A percentile compares a stretch with the other conserved stretches of the same genome.
phyloP scores from a whole-genome alignment of 2,329 filamentous ascomycete species.

The Colletotrichum musae region DNA sequence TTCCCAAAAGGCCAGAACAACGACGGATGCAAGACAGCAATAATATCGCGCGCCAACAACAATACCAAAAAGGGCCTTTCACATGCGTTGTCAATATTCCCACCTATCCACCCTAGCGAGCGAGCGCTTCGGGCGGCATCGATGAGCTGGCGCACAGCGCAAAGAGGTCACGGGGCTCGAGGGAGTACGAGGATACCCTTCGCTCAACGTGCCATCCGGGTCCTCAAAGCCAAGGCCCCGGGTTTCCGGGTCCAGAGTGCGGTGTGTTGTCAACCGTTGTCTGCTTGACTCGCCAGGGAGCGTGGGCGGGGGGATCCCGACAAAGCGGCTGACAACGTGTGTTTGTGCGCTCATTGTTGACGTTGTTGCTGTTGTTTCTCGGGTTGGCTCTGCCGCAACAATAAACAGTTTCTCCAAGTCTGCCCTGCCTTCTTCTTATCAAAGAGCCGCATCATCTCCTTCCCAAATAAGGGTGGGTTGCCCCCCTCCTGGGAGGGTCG shows the following conservation, averaged over 20 bases:
- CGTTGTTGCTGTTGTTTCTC: slow-evolving; percentile 7
- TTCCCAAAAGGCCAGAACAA: slow-evolving; percentile 9
- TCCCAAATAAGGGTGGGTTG: slow-evolving; percentile 15
- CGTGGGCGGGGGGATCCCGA: slow-evolving; percentile 12
- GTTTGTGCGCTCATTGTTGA: not conserved
- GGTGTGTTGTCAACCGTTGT: slow-evolving; percentile 27
- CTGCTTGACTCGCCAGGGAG: slow-evolving; percentile 30
- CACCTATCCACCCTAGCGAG: not conserved
- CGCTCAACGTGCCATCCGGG: slow-evolving; percentile 30
- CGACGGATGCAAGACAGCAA: slow-evolving; percentile 15
- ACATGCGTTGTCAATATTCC: slow-evolving; percentile 15
- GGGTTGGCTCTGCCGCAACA: slow-evolving; percentile 3
- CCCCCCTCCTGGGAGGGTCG: slow-evolving; percentile 19
- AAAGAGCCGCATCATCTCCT: slow-evolving; percentile 22
- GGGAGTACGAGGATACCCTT: slow-evolving; percentile 26
- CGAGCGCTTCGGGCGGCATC: slow-evolving; percentile 87
- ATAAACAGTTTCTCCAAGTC: slow-evolving; percentile 3
- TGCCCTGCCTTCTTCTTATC: not conserved
- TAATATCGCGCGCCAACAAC: not conserved
- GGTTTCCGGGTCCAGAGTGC: not conserved
- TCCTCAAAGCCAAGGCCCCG: slow-evolving; percentile 32
- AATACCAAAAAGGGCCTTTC: slow-evolving; percentile 4
- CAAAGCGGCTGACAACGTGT: slow-evolving; percentile 16
- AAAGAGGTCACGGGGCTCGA: slow-evolving; percentile 27
- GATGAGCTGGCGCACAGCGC: slow-evolving; percentile 70